Percentiles rank a stretch among this genome's conserved stretches.
Conservation (phyloP, 2,329 filamentous ascomycete species). For the Pestalotiopsis sp. region DNA sequence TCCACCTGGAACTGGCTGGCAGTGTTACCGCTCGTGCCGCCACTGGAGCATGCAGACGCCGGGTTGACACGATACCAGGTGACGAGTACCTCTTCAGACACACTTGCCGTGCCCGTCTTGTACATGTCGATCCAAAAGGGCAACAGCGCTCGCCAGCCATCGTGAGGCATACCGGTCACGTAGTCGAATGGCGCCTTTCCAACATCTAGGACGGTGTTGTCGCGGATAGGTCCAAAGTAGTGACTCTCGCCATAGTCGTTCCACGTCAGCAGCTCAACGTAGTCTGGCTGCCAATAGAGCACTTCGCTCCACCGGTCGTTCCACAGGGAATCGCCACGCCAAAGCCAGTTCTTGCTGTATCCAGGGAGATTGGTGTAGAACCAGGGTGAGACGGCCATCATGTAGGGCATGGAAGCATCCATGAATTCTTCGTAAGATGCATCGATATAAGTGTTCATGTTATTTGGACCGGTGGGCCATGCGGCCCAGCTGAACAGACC, state of each 20-base stretch:
- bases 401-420: slow-evolving; percentile 31
- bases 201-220: slow-evolving; percentile 33
- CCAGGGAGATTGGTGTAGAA: slow-evolving; percentile 61
- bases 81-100: slow-evolving; percentile 30
- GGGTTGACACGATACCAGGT: slow-evolving; percentile 37
- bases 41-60: slow-evolving; percentile 26
- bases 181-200: slow-evolving; percentile 48
- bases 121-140: slow-evolving; percentile 53
- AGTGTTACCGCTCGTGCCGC: slow-evolving; percentile 35
- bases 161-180: slow-evolving; percentile 44
- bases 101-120: slow-evolving; percentile 41
- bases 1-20: slow-evolving; percentile 27
- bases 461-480: slow-evolving; percentile 36
- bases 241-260: slow-evolving; percentile 61
- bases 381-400: slow-evolving; percentile 62
- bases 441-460: slow-evolving; percentile 20
- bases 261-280: slow-evolving; percentile 49
- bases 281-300: slow-evolving; percentile 47
- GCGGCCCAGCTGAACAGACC: slow-evolving; percentile 40
- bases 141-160: slow-evolving; percentile 49
- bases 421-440: slow-evolving; percentile 18
- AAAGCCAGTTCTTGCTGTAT: slow-evolving; percentile 65
- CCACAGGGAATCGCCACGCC: slow-evolving; percentile 64
- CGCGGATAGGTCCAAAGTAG: slow-evolving; percentile 51
- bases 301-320: slow-evolving; percentile 59